phyloP scores from a whole-genome alignment of 768 basidiomycete species.

The Lactarius hengduanensis region DNA sequence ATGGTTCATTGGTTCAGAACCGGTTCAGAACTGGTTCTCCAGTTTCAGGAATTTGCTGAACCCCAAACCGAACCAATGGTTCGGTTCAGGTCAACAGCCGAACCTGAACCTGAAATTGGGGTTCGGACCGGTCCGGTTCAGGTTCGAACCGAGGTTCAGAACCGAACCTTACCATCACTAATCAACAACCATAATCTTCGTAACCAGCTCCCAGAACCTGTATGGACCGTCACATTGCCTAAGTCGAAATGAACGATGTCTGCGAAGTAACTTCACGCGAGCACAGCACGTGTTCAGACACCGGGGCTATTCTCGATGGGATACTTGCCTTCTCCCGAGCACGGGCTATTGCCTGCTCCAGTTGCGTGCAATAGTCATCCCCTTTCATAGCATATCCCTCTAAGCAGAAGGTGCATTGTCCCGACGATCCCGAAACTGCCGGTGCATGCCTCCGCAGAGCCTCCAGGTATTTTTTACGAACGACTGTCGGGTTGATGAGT shows the following conservation, averaged over 20 bases:
- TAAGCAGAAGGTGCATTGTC: background rate
- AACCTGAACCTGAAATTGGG: no score
- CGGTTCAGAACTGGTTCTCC: no score
- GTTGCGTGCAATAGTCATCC: background rate
- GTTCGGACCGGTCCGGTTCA: no score
- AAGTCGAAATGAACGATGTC: background rate
- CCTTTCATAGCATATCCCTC: background rate
- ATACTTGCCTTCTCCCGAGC: conserved; percentile 2
- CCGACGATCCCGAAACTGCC: background rate
- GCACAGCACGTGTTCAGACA: background rate
- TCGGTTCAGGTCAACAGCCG: no score
- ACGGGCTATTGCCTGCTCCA: background rate
- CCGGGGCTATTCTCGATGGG: background rate
- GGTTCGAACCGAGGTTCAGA: no score
- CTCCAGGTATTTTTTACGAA: background rate
- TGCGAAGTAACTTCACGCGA: background rate
- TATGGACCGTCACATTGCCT: background rate
- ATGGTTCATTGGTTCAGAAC: no score
- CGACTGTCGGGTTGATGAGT: background rate
- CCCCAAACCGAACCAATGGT: no score
- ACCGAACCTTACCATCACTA: no score
- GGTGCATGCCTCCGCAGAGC: background rate
- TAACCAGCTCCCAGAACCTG: background rate
- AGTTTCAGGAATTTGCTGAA: no score
- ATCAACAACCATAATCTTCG: no score